Percentiles rank a stretch among this genome's conserved stretches.
Conservation (phyloP, 164 flowering plant species). For the Saururus chinensis region DNA sequence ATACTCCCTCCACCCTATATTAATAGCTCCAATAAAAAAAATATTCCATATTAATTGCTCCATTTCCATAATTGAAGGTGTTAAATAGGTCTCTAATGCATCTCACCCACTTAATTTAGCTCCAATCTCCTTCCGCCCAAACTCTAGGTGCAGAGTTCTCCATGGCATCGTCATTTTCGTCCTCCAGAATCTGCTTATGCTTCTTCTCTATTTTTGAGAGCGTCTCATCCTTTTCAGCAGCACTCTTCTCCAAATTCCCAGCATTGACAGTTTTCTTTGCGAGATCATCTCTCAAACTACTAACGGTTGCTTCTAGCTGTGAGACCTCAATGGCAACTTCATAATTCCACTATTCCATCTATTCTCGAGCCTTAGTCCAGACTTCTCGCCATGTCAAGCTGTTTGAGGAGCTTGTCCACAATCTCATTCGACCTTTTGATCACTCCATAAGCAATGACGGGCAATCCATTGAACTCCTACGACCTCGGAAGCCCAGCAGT, state of each 20-base stretch:
- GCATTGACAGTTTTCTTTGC: constrained; percentile 29
- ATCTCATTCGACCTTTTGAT: constrained; percentile 87
- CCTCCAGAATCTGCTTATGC: constrained; percentile 31
- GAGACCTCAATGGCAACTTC: constrained; percentile 97
- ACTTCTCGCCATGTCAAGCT: constrained; percentile 49
- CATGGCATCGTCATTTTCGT: no score
- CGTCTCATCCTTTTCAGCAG: constrained; percentile 44
- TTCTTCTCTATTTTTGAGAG: constrained; percentile 42
- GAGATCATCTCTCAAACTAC: constrained; percentile 60
- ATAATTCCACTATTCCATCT: constrained; percentile 84
- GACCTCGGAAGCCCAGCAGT: constrained; percentile 67
- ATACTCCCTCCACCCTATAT: no score
- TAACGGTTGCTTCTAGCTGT: constrained; percentile 77
- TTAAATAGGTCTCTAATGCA: no score
- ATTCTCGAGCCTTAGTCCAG: constrained; percentile 70
- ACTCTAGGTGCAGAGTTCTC: no score
- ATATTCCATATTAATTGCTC: no score
- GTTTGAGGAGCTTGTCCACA: constrained; percentile 72
- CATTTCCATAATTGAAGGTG: no score
- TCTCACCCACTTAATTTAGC: no score
- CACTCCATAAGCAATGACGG: constrained; percentile 80
- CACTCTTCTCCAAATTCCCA: constrained; percentile 37
- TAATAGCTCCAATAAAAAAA: no score
- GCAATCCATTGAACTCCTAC: constrained; percentile 67
- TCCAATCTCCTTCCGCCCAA: no score